phyloP scores from a whole-genome alignment of 2,329 filamentous ascomycete genomes.

The Septoria linicola region DNA sequence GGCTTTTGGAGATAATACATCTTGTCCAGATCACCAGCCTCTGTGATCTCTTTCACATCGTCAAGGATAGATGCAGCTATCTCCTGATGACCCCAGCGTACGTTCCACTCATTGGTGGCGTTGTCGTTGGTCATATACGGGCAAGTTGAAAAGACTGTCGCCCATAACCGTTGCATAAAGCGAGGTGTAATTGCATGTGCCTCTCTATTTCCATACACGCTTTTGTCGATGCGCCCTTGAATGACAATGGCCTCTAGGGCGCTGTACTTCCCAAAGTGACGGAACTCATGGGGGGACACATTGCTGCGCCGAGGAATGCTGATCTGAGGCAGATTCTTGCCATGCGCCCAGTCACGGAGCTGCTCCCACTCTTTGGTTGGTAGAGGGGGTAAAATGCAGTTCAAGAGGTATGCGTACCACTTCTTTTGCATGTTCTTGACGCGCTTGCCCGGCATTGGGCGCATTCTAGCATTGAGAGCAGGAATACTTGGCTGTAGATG shows the following conservation, averaged over 20 bases:
- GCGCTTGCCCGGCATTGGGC: constrained; percentile 47
- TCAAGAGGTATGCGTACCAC: constrained; percentile 47
- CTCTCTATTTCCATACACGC: constrained; percentile 23
- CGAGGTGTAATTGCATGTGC: constrained; percentile 43
- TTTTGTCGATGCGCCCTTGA: constrained; percentile 14
- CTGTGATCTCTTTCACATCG: neutral
- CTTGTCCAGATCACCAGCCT: neutral
- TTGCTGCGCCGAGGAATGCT: constrained; percentile 14
- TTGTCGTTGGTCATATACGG: constrained; percentile 8
- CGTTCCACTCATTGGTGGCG: constrained; percentile 1
- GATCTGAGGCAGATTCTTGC: constrained; percentile 24
- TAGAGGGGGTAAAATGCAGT: constrained; percentile 47
- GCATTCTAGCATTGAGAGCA: constrained; percentile 47
- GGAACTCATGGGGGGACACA: neutral
- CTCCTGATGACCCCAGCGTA: constrained; percentile 9
- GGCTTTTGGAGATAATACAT: neutral
- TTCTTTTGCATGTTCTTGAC: constrained; percentile 45
- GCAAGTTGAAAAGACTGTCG: constrained; percentile 38
- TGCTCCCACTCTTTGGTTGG: constrained; percentile 46
- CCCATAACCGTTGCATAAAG: constrained; percentile 50
- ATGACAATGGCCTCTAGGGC: constrained; percentile 27
- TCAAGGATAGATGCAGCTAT: neutral
- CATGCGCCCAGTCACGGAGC: constrained; percentile 41
- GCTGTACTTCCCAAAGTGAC: constrained; percentile 17
- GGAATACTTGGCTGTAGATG: constrained; percentile 38